These are phyloP conservation scores for Leptodontidium sp. DNA, from an alignment of 2,329 filamentous ascomycete genomes.

Conservation along the genomic window DNA sequence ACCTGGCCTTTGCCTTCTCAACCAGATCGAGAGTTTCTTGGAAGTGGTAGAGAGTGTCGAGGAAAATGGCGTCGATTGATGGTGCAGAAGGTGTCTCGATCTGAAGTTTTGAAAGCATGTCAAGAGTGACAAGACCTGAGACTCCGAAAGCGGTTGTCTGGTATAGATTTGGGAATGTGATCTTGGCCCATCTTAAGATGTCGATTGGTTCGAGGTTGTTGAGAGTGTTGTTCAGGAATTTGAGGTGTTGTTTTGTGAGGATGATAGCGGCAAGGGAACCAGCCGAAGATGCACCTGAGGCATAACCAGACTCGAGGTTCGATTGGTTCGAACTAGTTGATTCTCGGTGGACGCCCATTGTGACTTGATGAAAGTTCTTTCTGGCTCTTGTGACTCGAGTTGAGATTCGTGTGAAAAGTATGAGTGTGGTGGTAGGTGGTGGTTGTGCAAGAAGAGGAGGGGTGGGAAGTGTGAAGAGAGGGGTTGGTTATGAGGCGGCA, in stretches of 20 bases:
- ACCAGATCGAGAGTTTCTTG: slow-evolving; percentile 78
- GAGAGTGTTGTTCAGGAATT: slow-evolving; percentile 89
- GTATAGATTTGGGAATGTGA: slow-evolving; percentile 87
- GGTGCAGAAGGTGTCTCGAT: slow-evolving; percentile 66
- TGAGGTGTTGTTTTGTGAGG: slow-evolving; percentile 87
- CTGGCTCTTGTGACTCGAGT: neutral
- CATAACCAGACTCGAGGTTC: slow-evolving; percentile 84
- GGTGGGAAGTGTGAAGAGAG: neutral
- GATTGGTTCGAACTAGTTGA: slow-evolving; percentile 51
- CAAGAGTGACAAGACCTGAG: slow-evolving; percentile 81
- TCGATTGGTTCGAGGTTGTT: slow-evolving; percentile 90
- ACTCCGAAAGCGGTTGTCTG: slow-evolving; percentile 86
- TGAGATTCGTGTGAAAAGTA: neutral
- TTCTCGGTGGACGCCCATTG: slow-evolving; percentile 42
- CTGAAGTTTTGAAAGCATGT: slow-evolving; percentile 83
- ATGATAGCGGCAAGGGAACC: slow-evolving; percentile 76
- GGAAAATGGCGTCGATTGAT: slow-evolving; percentile 75
- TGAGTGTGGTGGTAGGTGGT: neutral
- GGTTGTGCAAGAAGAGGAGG: neutral
- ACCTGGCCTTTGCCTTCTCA: slow-evolving; percentile 76
- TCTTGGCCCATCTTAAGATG: slow-evolving; percentile 90
- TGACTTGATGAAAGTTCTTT: slow-evolving; percentile 17
- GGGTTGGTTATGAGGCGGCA: slow-evolving; percentile 3
- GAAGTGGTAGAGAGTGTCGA: slow-evolving; percentile 87
- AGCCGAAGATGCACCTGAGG: slow-evolving; percentile 66